These are phyloP conservation scores for Nemania abortiva DNA, from an alignment of 2,329 filamentous ascomycete species.

Conservation along the genomic window DNA sequence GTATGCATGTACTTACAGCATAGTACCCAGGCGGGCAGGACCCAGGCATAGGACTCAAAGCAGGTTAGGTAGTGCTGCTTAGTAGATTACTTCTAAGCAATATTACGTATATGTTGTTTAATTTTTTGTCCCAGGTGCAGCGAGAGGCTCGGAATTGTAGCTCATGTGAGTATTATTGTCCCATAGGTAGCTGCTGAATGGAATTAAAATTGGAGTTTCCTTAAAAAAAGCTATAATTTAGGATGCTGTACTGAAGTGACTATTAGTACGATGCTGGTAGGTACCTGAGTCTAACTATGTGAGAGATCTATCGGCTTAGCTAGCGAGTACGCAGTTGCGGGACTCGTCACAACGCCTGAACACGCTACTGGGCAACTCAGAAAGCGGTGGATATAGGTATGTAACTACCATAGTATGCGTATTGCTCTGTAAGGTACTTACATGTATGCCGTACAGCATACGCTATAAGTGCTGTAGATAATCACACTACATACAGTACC, in stretches of 20 bases:
- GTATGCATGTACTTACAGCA: slow-evolving; percentile 24
- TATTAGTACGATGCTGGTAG: not conserved
- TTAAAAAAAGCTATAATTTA: not conserved
- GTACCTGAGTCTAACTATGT: not conserved
- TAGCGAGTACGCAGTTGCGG: not conserved
- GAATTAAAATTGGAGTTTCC: not conserved
- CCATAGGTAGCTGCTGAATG: not conserved
- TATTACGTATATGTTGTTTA: slow-evolving; percentile 7
- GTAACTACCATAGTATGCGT: too few relatives aligned
- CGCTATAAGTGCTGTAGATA: too few relatives aligned
- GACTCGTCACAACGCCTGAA: not conserved
- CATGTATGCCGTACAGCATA: too few relatives aligned
- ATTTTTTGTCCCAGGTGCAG: not conserved
- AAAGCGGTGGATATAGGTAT: too few relatives aligned
- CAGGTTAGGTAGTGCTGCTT: slow-evolving; percentile 6
- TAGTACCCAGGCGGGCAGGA: not conserved
- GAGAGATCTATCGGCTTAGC: not conserved
- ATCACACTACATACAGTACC: not conserved
- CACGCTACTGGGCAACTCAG: not conserved
- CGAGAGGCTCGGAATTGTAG: not conserved
- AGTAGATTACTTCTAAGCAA: slow-evolving; percentile 27
- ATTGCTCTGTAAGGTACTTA: not conserved
- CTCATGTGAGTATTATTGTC: not conserved
- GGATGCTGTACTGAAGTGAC: not conserved
- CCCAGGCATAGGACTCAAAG: slow-evolving; percentile 7